Percentiles rank a stretch among this genome's conserved stretches.
These are phyloP conservation scores for Phaffomyces antillensis DNA, from an alignment of 805 yeast species.

Conservation along the genomic window DNA sequence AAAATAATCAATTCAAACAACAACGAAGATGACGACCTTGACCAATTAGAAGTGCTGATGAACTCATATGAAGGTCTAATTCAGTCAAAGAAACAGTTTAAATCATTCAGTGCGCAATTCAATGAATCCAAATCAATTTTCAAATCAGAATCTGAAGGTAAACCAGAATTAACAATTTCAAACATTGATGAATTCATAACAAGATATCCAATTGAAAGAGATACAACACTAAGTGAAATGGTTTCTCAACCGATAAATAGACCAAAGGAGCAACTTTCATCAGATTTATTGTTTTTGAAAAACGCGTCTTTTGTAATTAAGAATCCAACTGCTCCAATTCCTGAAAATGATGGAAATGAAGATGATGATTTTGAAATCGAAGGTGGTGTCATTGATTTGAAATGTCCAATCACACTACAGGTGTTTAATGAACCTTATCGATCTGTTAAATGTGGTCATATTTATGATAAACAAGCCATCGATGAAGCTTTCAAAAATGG, in stretches of 20 bases:
- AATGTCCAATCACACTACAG: conserved; percentile 58
- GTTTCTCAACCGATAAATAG: not conserved
- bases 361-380: conserved; percentile 59
- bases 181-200: conserved; percentile 8
- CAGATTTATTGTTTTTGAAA: conserved; percentile 22
- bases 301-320: conserved; percentile 42
- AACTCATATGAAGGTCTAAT: conserved; percentile 15
- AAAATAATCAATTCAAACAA: not conserved
- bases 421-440: conserved; percentile 47
- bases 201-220: not conserved
- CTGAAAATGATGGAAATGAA: conserved; percentile 47
- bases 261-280: not conserved
- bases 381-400: conserved; percentile 64
- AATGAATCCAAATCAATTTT: conserved; percentile 7
- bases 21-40: not conserved
- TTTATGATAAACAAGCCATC: conserved; percentile 47
- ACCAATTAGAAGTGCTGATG: conserved; percentile 5
- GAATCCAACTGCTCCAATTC: conserved; percentile 58
- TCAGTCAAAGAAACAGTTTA: conserved; percentile 10
- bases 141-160: not conserved
- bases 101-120: conserved; percentile 10
- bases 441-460: conserved; percentile 54
- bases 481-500: conserved; percentile 24
- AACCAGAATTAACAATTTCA: conserved; percentile 10
- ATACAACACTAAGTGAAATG: not conserved